Evolutionary conservation across 176 grass and related monocot genomes (phyloP).

Genomic region (Phoenix dactylifera): DNA sequence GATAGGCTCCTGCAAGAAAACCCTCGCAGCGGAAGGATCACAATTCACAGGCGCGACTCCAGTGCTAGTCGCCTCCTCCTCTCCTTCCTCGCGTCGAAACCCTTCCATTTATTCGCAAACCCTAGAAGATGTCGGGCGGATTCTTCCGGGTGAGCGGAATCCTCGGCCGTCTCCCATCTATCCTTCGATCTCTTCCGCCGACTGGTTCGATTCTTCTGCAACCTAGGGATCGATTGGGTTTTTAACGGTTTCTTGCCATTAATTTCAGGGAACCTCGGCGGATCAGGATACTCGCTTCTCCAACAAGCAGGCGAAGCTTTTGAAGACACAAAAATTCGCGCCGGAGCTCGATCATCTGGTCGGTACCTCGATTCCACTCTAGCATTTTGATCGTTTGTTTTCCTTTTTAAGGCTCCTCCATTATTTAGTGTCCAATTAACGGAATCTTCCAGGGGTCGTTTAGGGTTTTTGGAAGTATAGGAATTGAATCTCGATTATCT

Average conservation of each 20-base stretch:
- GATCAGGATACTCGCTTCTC: constrained; percentile 98
- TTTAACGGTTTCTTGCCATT: constrained; percentile 8
- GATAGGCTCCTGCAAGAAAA: too few species aligned
- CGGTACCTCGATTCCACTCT: constrained; percentile 5
- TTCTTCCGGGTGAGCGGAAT: constrained; percentile 66
- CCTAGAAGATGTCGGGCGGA: constrained; percentile 71
- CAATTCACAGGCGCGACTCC: too few species aligned
- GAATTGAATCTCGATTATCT: too few species aligned
- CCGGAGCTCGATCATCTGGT: constrained; percentile 84
- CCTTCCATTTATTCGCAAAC: too few species aligned
- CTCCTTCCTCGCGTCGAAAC: too few species aligned
- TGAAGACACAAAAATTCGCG: constrained; percentile 88
- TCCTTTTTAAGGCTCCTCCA: too few species aligned
- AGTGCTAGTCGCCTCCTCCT: too few species aligned
- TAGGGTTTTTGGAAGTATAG: too few species aligned
- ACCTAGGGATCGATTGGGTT: constrained; percentile 17
- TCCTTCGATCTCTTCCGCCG: background rate
- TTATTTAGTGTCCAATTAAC: too few species aligned
- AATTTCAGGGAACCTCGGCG: constrained; percentile 75
- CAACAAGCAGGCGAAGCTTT: constrained; percentile 96
- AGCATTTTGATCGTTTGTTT: too few species aligned
- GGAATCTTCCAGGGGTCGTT: too few species aligned
- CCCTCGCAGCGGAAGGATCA: too few species aligned
- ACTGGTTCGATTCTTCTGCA: background rate
- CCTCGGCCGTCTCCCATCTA: background rate